Conservation (phyloP, 768 basidiomycete genomes). For the Mycena haematopus region DNA sequence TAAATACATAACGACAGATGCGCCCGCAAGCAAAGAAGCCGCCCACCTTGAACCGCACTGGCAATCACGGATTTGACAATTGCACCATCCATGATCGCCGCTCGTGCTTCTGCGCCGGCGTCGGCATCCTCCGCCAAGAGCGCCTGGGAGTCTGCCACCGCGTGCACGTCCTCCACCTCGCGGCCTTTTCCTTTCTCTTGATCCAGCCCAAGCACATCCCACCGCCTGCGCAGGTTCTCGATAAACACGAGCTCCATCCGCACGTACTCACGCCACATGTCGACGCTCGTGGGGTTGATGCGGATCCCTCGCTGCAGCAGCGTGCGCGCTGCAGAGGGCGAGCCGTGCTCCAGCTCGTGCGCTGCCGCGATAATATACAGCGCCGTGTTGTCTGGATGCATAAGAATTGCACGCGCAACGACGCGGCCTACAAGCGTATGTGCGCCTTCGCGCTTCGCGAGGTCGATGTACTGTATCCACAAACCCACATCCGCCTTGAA, state of each 20-base stretch:
- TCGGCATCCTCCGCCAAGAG: constrained; percentile 56
- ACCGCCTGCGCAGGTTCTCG: constrained; percentile 78
- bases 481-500: constrained; percentile 88
- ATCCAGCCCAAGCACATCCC: constrained; percentile 78
- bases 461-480: constrained; percentile 89
- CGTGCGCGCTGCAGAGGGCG: constrained; percentile 80
- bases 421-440: constrained; percentile 81
- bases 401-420: constrained; percentile 83
- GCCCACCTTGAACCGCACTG: constrained; percentile 74
- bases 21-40: neutral
- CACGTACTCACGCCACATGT: constrained; percentile 90
- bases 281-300: constrained; percentile 70
- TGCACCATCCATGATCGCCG: constrained; percentile 76
- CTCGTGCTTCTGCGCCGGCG: constrained; percentile 51
- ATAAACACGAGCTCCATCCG: constrained; percentile 89
- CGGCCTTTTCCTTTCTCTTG: constrained; percentile 39
- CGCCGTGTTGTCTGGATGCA: constrained; percentile 79
- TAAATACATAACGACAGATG: neutral
- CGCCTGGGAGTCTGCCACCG: constrained; percentile 34
- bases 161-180: constrained; percentile 30
- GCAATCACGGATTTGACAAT: constrained; percentile 81
- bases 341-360: constrained; percentile 78
- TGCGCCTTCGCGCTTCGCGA: constrained; percentile 83
- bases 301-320: constrained; percentile 87
- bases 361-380: constrained; percentile 86